Percentiles rank a stretch among this genome's conserved stretches.
Conservation (phyloP, 2,329 filamentous ascomycete genomes). For the Allantophomopsis cytisporea region DNA sequence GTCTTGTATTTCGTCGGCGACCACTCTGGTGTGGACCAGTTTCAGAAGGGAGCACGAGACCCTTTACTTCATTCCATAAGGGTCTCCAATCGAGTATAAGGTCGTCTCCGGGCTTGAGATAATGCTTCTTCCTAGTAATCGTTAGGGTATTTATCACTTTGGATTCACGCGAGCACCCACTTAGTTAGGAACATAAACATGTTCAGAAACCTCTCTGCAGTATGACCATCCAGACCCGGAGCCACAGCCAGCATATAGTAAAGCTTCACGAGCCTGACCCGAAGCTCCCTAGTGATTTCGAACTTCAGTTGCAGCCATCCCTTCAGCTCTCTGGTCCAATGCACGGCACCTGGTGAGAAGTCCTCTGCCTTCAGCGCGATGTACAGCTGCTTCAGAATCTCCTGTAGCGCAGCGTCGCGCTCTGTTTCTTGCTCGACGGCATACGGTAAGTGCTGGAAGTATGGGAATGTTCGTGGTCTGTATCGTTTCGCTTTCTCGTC, state of each 20-base stretch:
- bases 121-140: conserved; percentile 69
- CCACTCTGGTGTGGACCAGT: conserved; percentile 49
- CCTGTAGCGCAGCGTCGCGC: conserved; percentile 65
- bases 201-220: conserved; percentile 83
- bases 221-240: conserved; percentile 70
- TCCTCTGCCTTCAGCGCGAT: conserved; percentile 85
- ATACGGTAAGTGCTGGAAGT: conserved; percentile 84
- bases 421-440: conserved; percentile 67
- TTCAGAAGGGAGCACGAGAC: conserved; percentile 77
- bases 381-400: conserved; percentile 89
- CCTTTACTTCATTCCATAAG: conserved; percentile 84
- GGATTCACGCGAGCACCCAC: conserved; percentile 32
- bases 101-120: conserved; percentile 81
- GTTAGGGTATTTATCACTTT: conserved; percentile 8
- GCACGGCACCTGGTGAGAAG: conserved; percentile 82
- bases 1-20: conserved; percentile 41
- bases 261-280: conserved; percentile 73
- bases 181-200: conserved; percentile 97
- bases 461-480: conserved; percentile 83
- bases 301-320: conserved; percentile 97
- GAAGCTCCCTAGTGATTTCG: conserved; percentile 75
- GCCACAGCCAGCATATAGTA: conserved; percentile 92
- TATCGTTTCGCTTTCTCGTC: conserved; percentile 47
- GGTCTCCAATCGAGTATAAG: conserved; percentile 88
- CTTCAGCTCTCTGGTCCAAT: conserved; percentile 94